A percentile compares a stretch with the other conserved stretches of the same genome.
phyloP scores from a whole-genome alignment of 2,329 filamentous ascomycete species.

The Mycogone perniciosa region DNA sequence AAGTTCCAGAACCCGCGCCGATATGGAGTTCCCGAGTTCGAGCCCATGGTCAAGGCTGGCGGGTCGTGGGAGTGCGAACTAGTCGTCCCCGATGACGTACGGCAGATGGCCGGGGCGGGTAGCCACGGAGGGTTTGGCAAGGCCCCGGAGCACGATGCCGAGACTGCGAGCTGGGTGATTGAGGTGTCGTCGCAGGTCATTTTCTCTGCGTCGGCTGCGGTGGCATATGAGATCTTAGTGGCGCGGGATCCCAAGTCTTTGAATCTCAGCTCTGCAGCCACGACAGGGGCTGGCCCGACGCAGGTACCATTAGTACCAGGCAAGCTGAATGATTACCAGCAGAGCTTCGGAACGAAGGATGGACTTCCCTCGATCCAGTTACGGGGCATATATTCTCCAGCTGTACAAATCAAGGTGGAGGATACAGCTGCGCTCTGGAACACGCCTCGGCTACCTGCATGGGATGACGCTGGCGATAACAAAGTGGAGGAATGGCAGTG shows the following conservation, averaged over 20 bases:
- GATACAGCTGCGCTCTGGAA: constrained; percentile 91
- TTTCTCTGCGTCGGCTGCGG: constrained; percentile 82
- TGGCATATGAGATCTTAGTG: constrained; percentile 81
- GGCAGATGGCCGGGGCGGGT: constrained; percentile 53
- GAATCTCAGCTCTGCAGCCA: constrained; percentile 50
- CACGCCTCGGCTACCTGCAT: constrained; percentile 72
- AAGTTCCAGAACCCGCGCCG: constrained; percentile 63
- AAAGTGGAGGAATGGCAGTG: constrained; percentile 18
- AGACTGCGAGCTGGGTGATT: constrained; percentile 76
- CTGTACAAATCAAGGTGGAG: constrained; percentile 71
- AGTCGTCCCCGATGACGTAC: constrained; percentile 70
- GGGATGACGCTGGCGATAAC: constrained; percentile 39
- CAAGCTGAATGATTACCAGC: constrained; percentile 69
- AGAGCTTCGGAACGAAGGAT: constrained; percentile 50
- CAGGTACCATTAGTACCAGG: constrained; percentile 55
- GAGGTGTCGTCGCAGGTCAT: constrained; percentile 90
- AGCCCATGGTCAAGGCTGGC: constrained; percentile 93
- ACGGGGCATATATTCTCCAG: constrained; percentile 78
- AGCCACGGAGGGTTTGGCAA: constrained; percentile 41
- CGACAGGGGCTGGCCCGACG: constrained; percentile 39
- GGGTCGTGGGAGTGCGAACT: constrained; percentile 78
- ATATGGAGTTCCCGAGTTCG: constrained; percentile 81
- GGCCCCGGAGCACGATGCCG: constrained; percentile 38
- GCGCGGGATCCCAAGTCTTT: constrained; percentile 81
- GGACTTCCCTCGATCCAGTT: constrained; percentile 55